phyloP scores from a whole-genome alignment of 129 eudicot genomes.

The Flaveria brownii region DNA sequence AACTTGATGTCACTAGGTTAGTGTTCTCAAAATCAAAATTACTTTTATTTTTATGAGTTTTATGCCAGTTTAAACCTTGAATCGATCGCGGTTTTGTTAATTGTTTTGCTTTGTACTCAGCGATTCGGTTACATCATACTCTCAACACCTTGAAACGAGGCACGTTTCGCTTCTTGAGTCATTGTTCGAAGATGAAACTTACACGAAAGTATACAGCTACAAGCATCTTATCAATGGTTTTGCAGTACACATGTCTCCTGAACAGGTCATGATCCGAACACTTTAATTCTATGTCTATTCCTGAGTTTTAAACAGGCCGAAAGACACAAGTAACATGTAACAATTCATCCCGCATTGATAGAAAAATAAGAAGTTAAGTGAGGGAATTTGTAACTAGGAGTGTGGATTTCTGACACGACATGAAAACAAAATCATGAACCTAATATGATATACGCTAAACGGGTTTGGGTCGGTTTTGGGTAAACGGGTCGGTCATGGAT shows the following conservation, averaged over 20 bases:
- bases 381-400: not conserved
- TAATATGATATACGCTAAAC: not conserved
- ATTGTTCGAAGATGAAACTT: slow-evolving; percentile 68
- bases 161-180: slow-evolving; percentile 81
- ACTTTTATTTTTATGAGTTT: not conserved
- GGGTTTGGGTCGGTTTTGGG: slow-evolving; percentile 1
- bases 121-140: slow-evolving; percentile 75
- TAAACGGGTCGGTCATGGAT: not conserved
- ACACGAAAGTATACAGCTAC: slow-evolving; percentile 91
- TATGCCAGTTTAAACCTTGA: not conserved
- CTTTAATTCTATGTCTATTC: not conserved
- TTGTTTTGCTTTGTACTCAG: slow-evolving; percentile 36
- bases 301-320: not conserved
- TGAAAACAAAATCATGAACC: no score
- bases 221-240: slow-evolving; percentile 91
- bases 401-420: not conserved
- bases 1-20: slow-evolving; percentile 82
- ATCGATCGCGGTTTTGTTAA: not conserved
- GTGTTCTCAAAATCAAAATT: slow-evolving; percentile 14
- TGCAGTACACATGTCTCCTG: slow-evolving; percentile 83
- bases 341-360: not conserved
- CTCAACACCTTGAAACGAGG: slow-evolving; percentile 70
- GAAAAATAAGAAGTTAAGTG: no score
- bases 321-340: no score
- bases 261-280: slow-evolving; percentile 73